Percentiles rank a stretch among this genome's conserved stretches.
Conservation (phyloP, 305 asterid species). For the Rubia peregrina region DNA sequence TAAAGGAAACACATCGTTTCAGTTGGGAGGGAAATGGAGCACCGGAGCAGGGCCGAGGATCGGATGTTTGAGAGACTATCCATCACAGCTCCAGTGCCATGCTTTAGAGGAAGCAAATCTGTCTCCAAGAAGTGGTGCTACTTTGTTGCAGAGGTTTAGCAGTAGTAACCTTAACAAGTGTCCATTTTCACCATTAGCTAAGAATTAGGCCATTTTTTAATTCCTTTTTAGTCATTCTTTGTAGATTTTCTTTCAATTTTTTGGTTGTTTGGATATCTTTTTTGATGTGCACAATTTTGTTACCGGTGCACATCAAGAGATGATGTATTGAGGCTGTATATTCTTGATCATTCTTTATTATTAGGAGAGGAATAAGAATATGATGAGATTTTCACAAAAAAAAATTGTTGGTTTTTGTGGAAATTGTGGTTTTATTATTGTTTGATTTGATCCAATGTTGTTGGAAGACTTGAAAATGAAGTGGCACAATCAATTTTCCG, state of each 20-base stretch:
- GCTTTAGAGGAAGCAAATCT: constrained; percentile 36
- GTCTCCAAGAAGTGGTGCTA: constrained; percentile 17
- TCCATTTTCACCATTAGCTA: constrained; percentile 28
- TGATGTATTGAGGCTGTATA: constrained; percentile 18
- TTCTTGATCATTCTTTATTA: constrained; percentile 4
- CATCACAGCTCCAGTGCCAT: constrained; percentile 37
- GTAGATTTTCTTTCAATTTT: constrained; percentile 18
- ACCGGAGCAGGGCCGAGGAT: constrained; percentile 59
- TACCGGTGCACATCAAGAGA: constrained; percentile 16
- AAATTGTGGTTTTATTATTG: not conserved
- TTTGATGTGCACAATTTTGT: constrained; percentile 23
- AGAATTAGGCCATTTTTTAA: constrained; percentile 30
- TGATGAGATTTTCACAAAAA: not conserved
- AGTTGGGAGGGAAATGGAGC: constrained; percentile 44
- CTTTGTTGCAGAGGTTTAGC: constrained; percentile 23
- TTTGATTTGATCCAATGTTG: constrained; percentile 5
- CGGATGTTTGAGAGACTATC: constrained; percentile 46
- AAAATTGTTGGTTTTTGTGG: not conserved
- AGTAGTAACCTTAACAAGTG: constrained; percentile 26
- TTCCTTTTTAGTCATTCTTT: constrained; percentile 17
- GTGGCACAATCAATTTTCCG: constrained; percentile 16
- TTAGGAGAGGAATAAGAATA: not conserved
- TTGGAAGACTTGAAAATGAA: constrained; percentile 7
- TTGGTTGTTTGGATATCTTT: constrained; percentile 15
- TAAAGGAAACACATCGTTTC: constrained; percentile 33